phyloP scores from a whole-genome alignment of 495 filamentous ascomycete species.

The Podospora conica region DNA sequence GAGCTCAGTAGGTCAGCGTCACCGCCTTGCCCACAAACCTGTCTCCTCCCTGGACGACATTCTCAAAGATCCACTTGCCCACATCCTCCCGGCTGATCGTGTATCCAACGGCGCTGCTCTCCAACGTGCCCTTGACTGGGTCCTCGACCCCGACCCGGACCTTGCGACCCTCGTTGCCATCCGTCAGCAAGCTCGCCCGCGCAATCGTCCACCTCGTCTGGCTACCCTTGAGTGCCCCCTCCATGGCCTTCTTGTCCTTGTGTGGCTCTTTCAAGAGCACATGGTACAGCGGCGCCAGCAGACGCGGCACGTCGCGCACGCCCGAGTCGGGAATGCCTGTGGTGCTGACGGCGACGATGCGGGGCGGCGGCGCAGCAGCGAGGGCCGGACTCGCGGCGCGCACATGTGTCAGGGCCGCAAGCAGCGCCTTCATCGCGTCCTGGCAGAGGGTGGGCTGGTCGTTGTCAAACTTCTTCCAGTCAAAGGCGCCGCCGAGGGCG shows the following conservation, averaged over 20 bases:
- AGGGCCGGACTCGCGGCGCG: background rate
- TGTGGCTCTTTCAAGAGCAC: slow-evolving; percentile 46
- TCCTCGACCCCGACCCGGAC: slow-evolving; percentile 34
- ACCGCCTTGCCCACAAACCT: slow-evolving; percentile 23
- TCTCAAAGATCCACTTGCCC: slow-evolving; percentile 37
- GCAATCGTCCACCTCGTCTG: slow-evolving; percentile 43
- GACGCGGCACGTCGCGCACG: slow-evolving; percentile 47
- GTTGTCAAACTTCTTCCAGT: slow-evolving; percentile 25
- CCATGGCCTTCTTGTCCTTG: slow-evolving; percentile 57
- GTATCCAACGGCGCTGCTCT: slow-evolving; percentile 39
- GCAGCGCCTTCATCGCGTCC: slow-evolving; percentile 40
- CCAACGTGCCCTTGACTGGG: slow-evolving; percentile 11
- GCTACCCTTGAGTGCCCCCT: slow-evolving; percentile 36
- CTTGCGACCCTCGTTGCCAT: slow-evolving; percentile 18
- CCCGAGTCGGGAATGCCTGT: slow-evolving; percentile 44
- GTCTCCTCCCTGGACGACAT: slow-evolving; percentile 9
- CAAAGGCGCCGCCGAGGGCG: slow-evolving; percentile 40
- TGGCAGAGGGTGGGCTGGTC: slow-evolving; percentile 56
- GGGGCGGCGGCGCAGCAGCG: slow-evolving; percentile 28
- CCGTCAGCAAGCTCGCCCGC: slow-evolving; percentile 28
- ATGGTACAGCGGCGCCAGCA: slow-evolving; percentile 46
- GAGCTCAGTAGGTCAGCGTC: slow-evolving; percentile 18
- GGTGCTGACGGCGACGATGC: slow-evolving; percentile 46
- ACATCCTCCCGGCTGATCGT: slow-evolving; percentile 38
- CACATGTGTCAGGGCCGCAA: slow-evolving; percentile 35